Conservation (phyloP, 352 stramenopile genomes). For the Phytophthora boehmeriae region DNA sequence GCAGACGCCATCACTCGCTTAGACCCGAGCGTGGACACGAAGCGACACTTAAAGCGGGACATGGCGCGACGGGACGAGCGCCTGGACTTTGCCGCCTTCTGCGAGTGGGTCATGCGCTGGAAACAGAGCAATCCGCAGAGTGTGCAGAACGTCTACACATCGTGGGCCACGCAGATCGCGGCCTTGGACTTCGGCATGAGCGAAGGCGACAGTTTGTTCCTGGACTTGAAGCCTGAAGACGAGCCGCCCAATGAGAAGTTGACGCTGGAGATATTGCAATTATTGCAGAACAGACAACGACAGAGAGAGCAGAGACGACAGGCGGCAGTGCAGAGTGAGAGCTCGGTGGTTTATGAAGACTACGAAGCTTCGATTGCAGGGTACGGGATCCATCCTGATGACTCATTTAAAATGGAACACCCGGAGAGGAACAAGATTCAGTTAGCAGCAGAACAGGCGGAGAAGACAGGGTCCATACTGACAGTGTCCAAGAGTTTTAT, state of each 20-base stretch:
- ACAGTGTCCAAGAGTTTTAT: conserved; percentile 87
- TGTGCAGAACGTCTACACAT: conserved; percentile 78
- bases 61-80: conserved; percentile 40
- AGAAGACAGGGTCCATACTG: conserved; percentile 53
- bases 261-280: conserved; percentile 35
- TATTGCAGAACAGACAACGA: conserved; percentile 34
- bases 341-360: conserved; percentile 22
- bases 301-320: background rate
- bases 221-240: conserved; percentile 56
- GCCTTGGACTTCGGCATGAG: conserved; percentile 74
- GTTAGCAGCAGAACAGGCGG: conserved; percentile 8
- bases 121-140: conserved; percentile 68
- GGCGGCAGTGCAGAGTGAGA: background rate
- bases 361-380: conserved; percentile 29
- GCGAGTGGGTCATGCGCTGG: conserved; percentile 80
- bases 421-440: background rate
- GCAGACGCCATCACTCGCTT: conserved; percentile 70
- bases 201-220: conserved; percentile 75
- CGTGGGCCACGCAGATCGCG: conserved; percentile 74
- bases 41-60: conserved; percentile 48
- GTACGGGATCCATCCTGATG: conserved; percentile 23
- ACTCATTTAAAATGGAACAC: conserved; percentile 24
- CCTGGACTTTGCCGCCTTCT: conserved; percentile 77
- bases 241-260: conserved; percentile 35
- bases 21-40: conserved; percentile 62